phyloP scores from a whole-genome alignment of 345 rosid species.

The Camelina sativa region DNA sequence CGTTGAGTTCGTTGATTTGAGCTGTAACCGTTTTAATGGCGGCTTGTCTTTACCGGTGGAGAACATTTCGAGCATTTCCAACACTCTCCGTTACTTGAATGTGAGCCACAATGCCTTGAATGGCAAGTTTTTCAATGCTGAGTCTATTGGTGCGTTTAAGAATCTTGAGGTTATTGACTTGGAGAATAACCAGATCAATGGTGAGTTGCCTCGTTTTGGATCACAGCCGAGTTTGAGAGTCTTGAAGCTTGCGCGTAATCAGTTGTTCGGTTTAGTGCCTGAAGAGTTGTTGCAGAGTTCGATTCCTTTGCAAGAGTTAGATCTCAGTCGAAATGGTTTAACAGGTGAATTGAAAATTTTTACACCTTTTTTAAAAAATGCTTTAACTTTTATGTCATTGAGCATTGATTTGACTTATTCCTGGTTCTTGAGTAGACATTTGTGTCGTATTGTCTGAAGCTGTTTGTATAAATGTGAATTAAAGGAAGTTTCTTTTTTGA shows the following conservation, averaged over 20 bases:
- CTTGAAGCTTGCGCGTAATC: constrained; percentile 68
- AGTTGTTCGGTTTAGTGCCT: constrained; percentile 65
- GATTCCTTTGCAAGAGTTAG: constrained; percentile 67
- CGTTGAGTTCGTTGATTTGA: constrained; percentile 83
- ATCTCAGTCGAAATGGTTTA: constrained; percentile 88
- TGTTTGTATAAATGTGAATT: constrained; percentile 28
- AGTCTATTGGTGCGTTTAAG: constrained; percentile 62
- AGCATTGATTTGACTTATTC: constrained; percentile 30
- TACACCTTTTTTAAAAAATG: neutral
- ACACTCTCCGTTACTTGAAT: constrained; percentile 66
- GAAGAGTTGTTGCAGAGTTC: constrained; percentile 62
- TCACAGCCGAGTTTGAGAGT: constrained; percentile 57
- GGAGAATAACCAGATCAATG: constrained; percentile 55
- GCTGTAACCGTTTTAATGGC: constrained; percentile 68
- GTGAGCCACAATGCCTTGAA: constrained; percentile 67
- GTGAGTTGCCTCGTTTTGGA: constrained; percentile 70
- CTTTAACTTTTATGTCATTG: neutral
- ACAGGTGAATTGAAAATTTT: constrained; percentile 55
- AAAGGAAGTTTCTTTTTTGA: constrained; percentile 32
- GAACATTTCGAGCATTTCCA: constrained; percentile 72
- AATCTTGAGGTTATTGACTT: constrained; percentile 75
- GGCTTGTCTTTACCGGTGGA: constrained; percentile 49
- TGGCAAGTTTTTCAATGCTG: constrained; percentile 59
- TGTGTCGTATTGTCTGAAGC: constrained; percentile 1
- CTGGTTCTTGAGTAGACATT: constrained; percentile 24